phyloP scores from a whole-genome alignment of 805 yeast species.

The Lachancea meyersii region DNA sequence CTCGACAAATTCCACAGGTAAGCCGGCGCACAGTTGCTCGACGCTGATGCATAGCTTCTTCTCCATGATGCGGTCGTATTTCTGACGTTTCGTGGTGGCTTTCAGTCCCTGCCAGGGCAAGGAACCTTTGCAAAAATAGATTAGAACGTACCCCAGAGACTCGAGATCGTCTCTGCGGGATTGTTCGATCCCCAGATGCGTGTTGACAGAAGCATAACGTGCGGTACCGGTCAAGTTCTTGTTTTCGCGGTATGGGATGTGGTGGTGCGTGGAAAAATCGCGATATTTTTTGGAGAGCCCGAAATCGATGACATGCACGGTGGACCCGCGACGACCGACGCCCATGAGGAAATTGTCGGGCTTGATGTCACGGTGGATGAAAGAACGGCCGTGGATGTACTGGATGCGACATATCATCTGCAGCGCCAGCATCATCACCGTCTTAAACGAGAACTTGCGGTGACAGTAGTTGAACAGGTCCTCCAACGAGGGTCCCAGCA shows the following conservation, averaged over 20 bases:
- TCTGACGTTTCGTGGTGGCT: constrained; percentile 95
- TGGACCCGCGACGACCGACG: constrained; percentile 91
- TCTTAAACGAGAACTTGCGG: constrained; percentile 86
- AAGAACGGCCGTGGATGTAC: constrained; percentile 91
- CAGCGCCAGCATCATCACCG: constrained; percentile 87
- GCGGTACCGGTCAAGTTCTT: constrained; percentile 97
- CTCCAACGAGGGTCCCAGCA: constrained; percentile 91
- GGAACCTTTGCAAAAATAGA: constrained; percentile 91
- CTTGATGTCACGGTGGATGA: constrained; percentile 78
- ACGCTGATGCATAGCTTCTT: constrained; percentile 87
- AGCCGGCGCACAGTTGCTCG: constrained; percentile 80
- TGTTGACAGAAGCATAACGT: constrained; percentile 89
- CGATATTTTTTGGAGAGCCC: constrained; percentile 91
- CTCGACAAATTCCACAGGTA: constrained; percentile 84
- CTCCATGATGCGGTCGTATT: constrained; percentile 93
- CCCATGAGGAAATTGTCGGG: constrained; percentile 83
- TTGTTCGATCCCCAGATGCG: constrained; percentile 96
- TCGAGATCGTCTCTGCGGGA: constrained; percentile 95
- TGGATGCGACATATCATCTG: constrained; percentile 92
- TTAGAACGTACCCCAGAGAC: constrained; percentile 87
- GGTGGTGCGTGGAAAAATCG: constrained; percentile 89
- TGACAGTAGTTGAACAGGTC: constrained; percentile 95
- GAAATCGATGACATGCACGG: constrained; percentile 88
- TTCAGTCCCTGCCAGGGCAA: constrained; percentile 98
- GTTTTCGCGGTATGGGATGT: constrained; percentile 93